Evolutionary conservation across 805 yeast genomes (phyloP).

Genomic region (Yarrowia deformans): DNA sequence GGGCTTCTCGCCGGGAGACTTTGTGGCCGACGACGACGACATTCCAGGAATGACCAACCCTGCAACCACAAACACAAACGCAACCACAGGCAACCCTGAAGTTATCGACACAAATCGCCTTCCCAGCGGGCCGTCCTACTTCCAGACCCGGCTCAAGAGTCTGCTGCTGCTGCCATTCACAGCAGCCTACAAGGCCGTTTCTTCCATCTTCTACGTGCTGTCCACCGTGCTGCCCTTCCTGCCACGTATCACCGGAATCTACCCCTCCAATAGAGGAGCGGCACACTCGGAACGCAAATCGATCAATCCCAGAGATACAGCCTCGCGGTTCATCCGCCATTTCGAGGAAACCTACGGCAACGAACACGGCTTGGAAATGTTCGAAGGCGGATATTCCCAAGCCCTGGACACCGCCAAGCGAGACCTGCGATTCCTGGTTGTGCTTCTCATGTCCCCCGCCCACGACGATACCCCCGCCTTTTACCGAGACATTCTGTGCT

Average conservation of each 20-base stretch:
- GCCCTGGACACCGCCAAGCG: slow-evolving; percentile 73
- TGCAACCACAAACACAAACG: slow-evolving; percentile 44
- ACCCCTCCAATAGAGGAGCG: slow-evolving; percentile 53
- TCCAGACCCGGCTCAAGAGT: slow-evolving; percentile 44
- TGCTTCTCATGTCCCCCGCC: slow-evolving; percentile 74
- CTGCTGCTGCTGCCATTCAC: slow-evolving; percentile 51
- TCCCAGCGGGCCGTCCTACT: slow-evolving; percentile 45
- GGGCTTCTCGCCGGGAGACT: slow-evolving; percentile 33
- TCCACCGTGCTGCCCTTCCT: slow-evolving; percentile 52
- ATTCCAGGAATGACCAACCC: slow-evolving; percentile 47
- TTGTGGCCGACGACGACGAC: slow-evolving; percentile 42
- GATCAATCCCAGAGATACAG: slow-evolving; percentile 62
- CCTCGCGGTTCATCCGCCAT: slow-evolving; percentile 58
- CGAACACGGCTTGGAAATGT: slow-evolving; percentile 44
- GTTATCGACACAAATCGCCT: slow-evolving; percentile 42
- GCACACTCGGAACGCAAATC: slow-evolving; percentile 51
- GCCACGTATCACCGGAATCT: slow-evolving; percentile 51
- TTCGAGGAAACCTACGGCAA: slow-evolving; percentile 58
- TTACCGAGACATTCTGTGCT: slow-evolving; percentile 61
- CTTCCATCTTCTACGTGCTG: slow-evolving; percentile 46
- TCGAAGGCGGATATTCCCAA: slow-evolving; percentile 77
- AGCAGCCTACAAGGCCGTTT: slow-evolving; percentile 48
- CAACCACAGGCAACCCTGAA: slow-evolving; percentile 46
- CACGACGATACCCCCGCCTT: slow-evolving; percentile 67
- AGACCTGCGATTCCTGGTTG: slow-evolving; percentile 70